Conservation (phyloP, 768 basidiomycete species). For the Agaricus blazei region DNA sequence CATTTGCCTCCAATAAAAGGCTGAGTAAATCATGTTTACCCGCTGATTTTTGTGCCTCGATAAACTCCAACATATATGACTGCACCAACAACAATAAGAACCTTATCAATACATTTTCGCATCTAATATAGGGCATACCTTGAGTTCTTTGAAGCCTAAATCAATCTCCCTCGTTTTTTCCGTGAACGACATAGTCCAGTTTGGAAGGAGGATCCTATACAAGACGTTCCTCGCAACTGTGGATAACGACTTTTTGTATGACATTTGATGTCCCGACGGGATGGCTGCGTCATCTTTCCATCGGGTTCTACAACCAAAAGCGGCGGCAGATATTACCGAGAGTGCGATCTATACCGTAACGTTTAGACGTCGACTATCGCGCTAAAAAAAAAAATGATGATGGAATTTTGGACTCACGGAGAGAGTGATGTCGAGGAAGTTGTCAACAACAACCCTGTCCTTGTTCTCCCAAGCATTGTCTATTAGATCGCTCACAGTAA, state of each 20-base stretch:
- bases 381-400: neutral
- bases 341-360: conserved; percentile 40
- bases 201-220: conserved; percentile 32
- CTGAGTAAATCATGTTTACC: conserved; percentile 45
- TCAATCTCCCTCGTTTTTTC: conserved; percentile 21
- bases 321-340: conserved; percentile 50
- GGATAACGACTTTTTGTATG: conserved; percentile 45
- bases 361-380: no score
- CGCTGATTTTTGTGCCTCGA: conserved; percentile 29
- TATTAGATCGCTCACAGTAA: conserved; percentile 37
- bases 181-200: conserved; percentile 33
- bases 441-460: conserved; percentile 35
- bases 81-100: neutral
- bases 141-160: conserved; percentile 34
- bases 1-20: conserved; percentile 43
- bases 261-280: conserved; percentile 39
- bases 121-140: conserved; percentile 20
- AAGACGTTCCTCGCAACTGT: conserved; percentile 32
- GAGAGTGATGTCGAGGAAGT: conserved; percentile 47
- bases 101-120: neutral
- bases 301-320: conserved; percentile 46
- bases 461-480: conserved; percentile 41
- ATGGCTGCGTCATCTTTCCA: conserved; percentile 36
- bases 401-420: conserved; percentile 30
- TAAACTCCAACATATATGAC: conserved; percentile 47